Conservation (phyloP, 305 asterid genomes). For the Solanum hybrid region DNA sequence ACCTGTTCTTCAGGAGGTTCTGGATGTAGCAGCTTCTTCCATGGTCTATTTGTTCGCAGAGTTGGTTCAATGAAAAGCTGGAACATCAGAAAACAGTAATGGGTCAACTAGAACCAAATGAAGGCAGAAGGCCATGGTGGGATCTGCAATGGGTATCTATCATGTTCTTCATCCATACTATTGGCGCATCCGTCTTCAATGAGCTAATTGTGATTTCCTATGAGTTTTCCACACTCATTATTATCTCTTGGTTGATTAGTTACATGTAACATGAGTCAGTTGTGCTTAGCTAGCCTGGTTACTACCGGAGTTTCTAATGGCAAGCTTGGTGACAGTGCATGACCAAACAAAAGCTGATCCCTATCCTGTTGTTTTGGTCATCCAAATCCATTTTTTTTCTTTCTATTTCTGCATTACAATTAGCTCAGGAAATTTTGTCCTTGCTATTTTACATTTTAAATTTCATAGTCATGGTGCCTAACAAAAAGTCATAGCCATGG, state of each 20-base stretch:
- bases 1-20: slow-evolving; percentile 56
- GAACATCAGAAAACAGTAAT: slow-evolving; percentile 1
- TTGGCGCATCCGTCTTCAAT: neutral
- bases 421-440: neutral
- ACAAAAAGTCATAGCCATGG: neutral
- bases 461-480: neutral
- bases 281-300: neutral
- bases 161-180: neutral
- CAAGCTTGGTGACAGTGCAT: neutral
- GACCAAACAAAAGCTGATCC: neutral
- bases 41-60: slow-evolving; percentile 64
- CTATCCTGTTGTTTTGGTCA: neutral
- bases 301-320: neutral
- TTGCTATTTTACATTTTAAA: neutral
- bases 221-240: neutral
- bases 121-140: neutral
- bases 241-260: neutral
- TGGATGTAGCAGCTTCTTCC: slow-evolving; percentile 48
- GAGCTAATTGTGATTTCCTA: neutral
- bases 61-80: slow-evolving; percentile 83
- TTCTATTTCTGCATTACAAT: neutral
- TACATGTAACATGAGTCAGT: neutral
- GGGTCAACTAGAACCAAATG: neutral
- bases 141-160: neutral
- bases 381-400: neutral